phyloP scores from a whole-genome alignment of 257 asterid species.

The Linaria vulgaris region DNA sequence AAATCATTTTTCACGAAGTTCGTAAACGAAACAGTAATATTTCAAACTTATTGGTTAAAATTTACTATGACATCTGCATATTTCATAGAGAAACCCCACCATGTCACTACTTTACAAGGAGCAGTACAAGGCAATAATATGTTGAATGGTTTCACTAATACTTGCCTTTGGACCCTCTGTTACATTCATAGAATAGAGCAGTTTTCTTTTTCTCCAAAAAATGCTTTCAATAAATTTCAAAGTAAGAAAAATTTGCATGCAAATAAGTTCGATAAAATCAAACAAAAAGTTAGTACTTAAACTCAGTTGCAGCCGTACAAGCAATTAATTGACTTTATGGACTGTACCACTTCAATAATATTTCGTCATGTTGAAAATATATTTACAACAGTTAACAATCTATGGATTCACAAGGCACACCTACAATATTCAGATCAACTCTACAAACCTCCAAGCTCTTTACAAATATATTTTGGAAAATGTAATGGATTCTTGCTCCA shows the following conservation, averaged over 20 bases:
- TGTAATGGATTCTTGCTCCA: constrained; percentile 97
- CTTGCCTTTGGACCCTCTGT: not conserved
- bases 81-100: not conserved
- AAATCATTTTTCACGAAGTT: not conserved
- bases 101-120: not conserved
- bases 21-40: not conserved
- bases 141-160: not conserved
- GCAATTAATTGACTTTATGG: constrained; percentile 31
- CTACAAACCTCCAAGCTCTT: constrained; percentile 83
- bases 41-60: constrained; percentile 10
- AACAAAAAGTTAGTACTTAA: constrained; percentile 8
- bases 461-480: constrained; percentile 85
- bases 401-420: constrained; percentile 20
- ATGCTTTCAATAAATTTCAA: constrained; percentile 9
- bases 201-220: not conserved
- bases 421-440: constrained; percentile 26
- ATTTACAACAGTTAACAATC: constrained; percentile 12
- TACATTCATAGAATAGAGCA: constrained; percentile 3
- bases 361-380: constrained; percentile 12
- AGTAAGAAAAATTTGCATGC: not conserved
- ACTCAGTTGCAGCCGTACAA: constrained; percentile 50
- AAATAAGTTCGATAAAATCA: not conserved
- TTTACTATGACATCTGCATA: not conserved
- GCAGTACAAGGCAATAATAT: not conserved
- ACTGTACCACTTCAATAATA: constrained; percentile 4